Base-by-base conservation (phyloP, 169 alveolate genomes). In the Plasmodium adleri region DNA sequence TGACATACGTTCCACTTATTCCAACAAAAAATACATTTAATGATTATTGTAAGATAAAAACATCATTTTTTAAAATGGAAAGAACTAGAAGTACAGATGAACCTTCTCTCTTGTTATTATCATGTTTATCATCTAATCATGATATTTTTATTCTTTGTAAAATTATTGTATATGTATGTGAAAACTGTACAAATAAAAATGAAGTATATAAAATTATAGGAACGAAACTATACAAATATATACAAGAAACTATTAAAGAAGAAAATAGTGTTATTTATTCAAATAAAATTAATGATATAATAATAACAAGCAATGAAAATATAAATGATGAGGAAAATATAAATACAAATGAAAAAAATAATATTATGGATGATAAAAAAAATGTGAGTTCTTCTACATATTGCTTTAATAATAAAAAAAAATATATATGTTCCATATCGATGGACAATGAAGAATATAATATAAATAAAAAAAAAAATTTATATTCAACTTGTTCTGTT, bases 81-180 rank as follows among this genome's bases (percentile, higher is more conserved):
- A 83, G 59, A 68, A 47, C 74, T 26, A 74, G 71, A 86, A 54
- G 43, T 17, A 88, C 95, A 20, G 96, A 88, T 58, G 73, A 93
- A 8, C 88, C 94, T 8, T 59, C 96, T 12, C 88, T 94, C 59
- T 80, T 92, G 73, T 85, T 94, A 75, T 78, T 94, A 76, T 62
- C 94, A 13, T 94, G 90, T 62, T 91, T 94, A 28, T 93, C 95
- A 47, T 74, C 91, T 9, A 74, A 94, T 72, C 95, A 94, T 47
- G 86, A 88, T 58, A 64, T 94, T 32, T 94, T 94, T 80, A 64
- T 94, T 26, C 80, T 94, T 63, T 90, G 93, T 54, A 91, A 95
- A 92, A 58, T 92, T 39, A 90, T 94, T 80, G 72, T 91, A 47
- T 88, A 76, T 91, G 60, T 94, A 80, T 72, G 92, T 66, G 88